Percentiles rank a stretch among this genome's conserved stretches.
These are phyloP conservation scores for Leishmania tropica DNA, from an alignment of 208 protist species.

Conservation along the genomic window DNA sequence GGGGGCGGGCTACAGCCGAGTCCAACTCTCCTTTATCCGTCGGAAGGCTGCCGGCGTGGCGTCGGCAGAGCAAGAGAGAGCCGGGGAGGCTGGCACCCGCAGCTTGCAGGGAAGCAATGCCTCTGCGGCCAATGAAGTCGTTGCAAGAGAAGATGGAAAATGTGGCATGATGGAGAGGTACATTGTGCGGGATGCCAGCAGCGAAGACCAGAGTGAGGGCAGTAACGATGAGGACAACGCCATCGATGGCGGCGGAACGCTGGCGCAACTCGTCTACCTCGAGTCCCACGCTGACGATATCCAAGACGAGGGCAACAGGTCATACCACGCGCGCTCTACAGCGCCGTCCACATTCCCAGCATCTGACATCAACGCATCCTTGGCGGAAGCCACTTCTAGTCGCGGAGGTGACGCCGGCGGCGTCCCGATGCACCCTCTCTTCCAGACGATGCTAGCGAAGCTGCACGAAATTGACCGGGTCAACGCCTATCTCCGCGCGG, in stretches of 20 bases:
- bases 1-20: conserved; percentile 10
- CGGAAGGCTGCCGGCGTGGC: background rate
- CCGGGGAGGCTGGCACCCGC: background rate
- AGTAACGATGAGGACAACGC: conserved; percentile 2
- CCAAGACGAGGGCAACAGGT: background rate
- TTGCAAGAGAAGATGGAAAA: background rate
- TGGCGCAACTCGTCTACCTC: conserved; percentile 13
- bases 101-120: background rate
- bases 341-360: background rate
- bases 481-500: conserved; percentile 68
- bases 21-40: conserved; percentile 21
- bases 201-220: conserved; percentile 3
- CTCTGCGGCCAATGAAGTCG: background rate
- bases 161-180: conserved; percentile 15
- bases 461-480: conserved; percentile 79
- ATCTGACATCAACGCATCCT: background rate
- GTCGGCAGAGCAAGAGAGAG: background rate
- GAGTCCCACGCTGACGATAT: conserved; percentile 3
- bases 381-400: background rate
- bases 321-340: background rate
- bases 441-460: conserved; percentile 76
- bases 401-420: background rate
- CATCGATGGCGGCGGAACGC: conserved; percentile 1
- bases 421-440: conserved; percentile 29
- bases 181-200: conserved; percentile 20